Conservation (phyloP, 2,329 filamentous ascomycete species). For the Stagonosporopsis cucurbitacearum region DNA sequence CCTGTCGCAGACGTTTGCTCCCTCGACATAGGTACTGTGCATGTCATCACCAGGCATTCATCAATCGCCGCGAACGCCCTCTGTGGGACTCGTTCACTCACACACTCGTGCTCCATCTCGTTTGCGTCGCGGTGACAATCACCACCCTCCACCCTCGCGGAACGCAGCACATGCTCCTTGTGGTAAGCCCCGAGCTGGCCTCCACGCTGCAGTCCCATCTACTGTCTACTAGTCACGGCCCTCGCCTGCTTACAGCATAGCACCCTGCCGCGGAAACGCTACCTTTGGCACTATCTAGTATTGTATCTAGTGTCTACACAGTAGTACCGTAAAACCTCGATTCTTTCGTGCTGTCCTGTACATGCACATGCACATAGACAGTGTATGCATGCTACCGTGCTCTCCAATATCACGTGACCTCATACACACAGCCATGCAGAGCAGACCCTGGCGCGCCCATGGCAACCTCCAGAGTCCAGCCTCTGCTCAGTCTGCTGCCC, state of each 20-base stretch:
- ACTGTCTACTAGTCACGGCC: background rate
- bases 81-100: background rate
- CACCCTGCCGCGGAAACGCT: slow-evolving; percentile 16
- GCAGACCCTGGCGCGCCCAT: slow-evolving; percentile 8
- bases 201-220: slow-evolving; percentile 5
- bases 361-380: no score
- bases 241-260: slow-evolving; percentile 14
- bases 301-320: no score
- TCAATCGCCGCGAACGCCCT: slow-evolving; percentile 1
- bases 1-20: slow-evolving; percentile 8
- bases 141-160: slow-evolving; percentile 1
- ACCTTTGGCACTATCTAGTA: background rate
- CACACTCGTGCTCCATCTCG: background rate
- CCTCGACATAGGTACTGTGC: no score
- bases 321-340: no score
- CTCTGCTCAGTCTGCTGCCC: slow-evolving; percentile 14
- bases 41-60: no score
- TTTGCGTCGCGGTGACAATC: background rate
- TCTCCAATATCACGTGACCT: no score
- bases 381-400: no score
- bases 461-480: slow-evolving; percentile 9
- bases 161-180: slow-evolving; percentile 11
- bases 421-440: no score
- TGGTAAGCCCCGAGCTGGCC: slow-evolving; percentile 11
- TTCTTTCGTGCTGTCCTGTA: no score